phyloP scores from a whole-genome alignment of 495 filamentous ascomycete species.

The Penicillium ucsense region DNA sequence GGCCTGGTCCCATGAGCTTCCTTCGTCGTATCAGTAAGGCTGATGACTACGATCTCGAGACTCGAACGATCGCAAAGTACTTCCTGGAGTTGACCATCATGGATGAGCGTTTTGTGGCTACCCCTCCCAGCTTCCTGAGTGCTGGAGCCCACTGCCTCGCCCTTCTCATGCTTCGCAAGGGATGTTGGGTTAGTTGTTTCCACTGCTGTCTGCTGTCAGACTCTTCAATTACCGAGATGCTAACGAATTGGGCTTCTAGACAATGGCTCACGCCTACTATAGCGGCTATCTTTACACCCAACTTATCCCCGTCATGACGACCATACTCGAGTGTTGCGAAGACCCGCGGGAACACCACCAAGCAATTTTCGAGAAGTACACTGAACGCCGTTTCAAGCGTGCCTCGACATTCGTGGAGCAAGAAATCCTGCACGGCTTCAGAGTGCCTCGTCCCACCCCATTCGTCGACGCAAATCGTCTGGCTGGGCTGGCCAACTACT shows the following conservation, averaged over 20 bases:
- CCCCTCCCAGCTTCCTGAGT: slow-evolving; percentile 78
- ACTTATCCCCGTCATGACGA: slow-evolving; percentile 61
- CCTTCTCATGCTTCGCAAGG: slow-evolving; percentile 80
- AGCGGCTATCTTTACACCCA: slow-evolving; percentile 85
- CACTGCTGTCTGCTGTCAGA: not conserved
- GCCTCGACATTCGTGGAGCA: slow-evolving; percentile 69
- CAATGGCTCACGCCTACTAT: slow-evolving; percentile 75
- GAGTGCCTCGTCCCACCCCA: slow-evolving; percentile 19
- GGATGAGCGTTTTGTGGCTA: slow-evolving; percentile 94
- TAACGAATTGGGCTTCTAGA: slow-evolving; percentile 40
- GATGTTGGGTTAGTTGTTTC: slow-evolving; percentile 70
- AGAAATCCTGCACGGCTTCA: slow-evolving; percentile 54
- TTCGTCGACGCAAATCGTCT: slow-evolving; percentile 10
- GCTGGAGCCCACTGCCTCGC: slow-evolving; percentile 91
- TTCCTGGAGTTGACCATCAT: slow-evolving; percentile 95
- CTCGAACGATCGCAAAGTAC: slow-evolving; percentile 92
- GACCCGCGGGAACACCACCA: slow-evolving; percentile 69
- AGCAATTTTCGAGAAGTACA: slow-evolving; percentile 87
- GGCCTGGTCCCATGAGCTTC: slow-evolving; percentile 98
- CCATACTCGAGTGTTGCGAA: slow-evolving; percentile 80
- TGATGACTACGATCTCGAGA: slow-evolving; percentile 95
- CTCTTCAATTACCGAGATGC: slow-evolving; percentile 6
- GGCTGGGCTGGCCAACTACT: slow-evolving; percentile 15
- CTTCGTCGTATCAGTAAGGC: slow-evolving; percentile 94
- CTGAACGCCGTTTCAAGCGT: slow-evolving; percentile 69